Conservation (phyloP, 2,329 filamentous ascomycete genomes). For the Pyricularia grisea region DNA sequence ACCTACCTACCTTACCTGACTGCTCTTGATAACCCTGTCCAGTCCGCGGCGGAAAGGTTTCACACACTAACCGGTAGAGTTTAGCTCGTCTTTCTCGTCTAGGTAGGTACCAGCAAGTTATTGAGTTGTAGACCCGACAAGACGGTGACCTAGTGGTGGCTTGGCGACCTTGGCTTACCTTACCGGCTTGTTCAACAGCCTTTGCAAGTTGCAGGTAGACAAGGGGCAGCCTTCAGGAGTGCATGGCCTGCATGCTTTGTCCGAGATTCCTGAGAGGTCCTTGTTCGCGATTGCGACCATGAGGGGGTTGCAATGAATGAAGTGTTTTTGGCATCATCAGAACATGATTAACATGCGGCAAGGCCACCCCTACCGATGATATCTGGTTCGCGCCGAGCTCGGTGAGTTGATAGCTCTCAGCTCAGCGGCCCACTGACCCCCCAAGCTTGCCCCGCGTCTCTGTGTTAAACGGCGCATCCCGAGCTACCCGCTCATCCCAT, state of each 20-base stretch:
- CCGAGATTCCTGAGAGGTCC: neutral
- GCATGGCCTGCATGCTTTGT: neutral
- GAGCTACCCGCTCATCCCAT: neutral
- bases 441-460: no score
- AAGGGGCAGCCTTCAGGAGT: neutral
- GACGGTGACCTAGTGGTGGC: neutral
- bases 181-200: neutral
- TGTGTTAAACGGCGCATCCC: neutral
- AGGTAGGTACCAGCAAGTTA: neutral
- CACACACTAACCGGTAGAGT: neutral
- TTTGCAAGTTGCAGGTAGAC: neutral
- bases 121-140: neutral
- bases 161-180: neutral
- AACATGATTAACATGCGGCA: neutral
- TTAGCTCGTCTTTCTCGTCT: neutral
- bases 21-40: neutral
- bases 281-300: neutral
- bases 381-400: neutral
- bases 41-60: neutral
- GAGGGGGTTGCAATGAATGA: no score
- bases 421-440: neutral
- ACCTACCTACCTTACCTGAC: neutral
- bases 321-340: neutral
- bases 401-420: no score
- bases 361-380: neutral